A percentile compares a stretch with the other conserved stretches of the same genome.
These are phyloP conservation scores for Fistulifera pelliculosa DNA, from an alignment of 108 stramenopile species.

Conservation along the genomic window DNA sequence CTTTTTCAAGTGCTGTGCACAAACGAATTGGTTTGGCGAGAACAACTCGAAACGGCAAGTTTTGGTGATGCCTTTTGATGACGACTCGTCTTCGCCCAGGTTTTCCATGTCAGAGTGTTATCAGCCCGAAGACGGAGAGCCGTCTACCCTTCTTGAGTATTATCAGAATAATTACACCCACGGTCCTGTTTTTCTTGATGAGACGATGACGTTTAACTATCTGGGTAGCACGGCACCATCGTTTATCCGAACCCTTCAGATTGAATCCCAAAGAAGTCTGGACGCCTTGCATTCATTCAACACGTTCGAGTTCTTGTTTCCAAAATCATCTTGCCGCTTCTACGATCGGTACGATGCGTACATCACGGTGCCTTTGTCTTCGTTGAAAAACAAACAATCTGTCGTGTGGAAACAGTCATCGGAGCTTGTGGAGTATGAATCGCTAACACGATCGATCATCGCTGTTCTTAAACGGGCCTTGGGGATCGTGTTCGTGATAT, in stretches of 20 bases:
- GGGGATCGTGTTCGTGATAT: slow-evolving; percentile 53
- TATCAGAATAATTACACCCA: slow-evolving; percentile 29
- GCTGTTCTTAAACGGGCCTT: slow-evolving; percentile 46
- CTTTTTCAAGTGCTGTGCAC: slow-evolving; percentile 61
- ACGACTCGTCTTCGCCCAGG: no score
- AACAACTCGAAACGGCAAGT: slow-evolving; percentile 22
- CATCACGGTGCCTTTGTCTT: slow-evolving; percentile 37
- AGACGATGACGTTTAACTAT: slow-evolving; percentile 74
- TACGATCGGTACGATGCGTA: slow-evolving; percentile 74
- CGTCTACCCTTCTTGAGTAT: slow-evolving; percentile 47
- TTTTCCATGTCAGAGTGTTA: no score
- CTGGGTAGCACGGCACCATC: slow-evolving; percentile 66
- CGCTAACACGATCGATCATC: slow-evolving; percentile 35
- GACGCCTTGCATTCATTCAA: slow-evolving; percentile 15
- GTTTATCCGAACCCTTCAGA: slow-evolving; percentile 43
- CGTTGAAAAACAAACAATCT: slow-evolving; percentile 5
- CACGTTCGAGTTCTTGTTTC: slow-evolving; percentile 51
- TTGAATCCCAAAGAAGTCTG: slow-evolving; percentile 39
- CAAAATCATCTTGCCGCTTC: slow-evolving; percentile 49
- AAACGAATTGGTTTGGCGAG: slow-evolving; percentile 67
- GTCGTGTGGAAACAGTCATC: slow-evolving; percentile 5
- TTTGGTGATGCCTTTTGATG: slow-evolving; percentile 21
- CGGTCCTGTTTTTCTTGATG: slow-evolving; percentile 66
- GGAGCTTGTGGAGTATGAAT: slow-evolving; percentile 46
- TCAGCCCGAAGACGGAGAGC: slow-evolving; percentile 9